A percentile compares a stretch with the other conserved stretches of the same genome.
Evolutionary conservation across 2,329 filamentous ascomycete genomes (phyloP).

Genomic region (Epichloe bromicola): DNA sequence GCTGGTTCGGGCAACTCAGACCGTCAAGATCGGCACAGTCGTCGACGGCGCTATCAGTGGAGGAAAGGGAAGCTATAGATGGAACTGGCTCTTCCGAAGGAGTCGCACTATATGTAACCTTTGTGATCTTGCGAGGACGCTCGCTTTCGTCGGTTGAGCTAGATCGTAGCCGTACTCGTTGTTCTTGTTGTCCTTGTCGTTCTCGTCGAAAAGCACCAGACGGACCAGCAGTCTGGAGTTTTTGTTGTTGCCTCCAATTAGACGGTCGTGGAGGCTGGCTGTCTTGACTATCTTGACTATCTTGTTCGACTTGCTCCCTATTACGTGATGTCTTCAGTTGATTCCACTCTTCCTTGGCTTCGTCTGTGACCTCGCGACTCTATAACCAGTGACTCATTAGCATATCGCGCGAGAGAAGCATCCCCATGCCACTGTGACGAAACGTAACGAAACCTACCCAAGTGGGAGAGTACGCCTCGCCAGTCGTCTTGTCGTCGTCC

Average conservation of each 20-base stretch:
- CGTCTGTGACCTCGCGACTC: conserved; percentile 18
- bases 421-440: not conserved
- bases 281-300: conserved; percentile 9
- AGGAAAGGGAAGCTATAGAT: conserved; percentile 17
- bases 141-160: conserved; percentile 8
- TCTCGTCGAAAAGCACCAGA: not conserved
- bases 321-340: conserved; percentile 9
- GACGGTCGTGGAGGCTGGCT: conserved; percentile 16
- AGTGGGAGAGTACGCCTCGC: conserved; percentile 19
- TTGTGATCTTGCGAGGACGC: conserved; percentile 12
- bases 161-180: not conserved
- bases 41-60: conserved; percentile 9
- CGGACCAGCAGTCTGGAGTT: not conserved
- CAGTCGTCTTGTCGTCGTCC: conserved; percentile 20
- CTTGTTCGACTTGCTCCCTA: not conserved
- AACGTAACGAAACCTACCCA: conserved; percentile 18
- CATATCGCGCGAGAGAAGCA: not conserved
- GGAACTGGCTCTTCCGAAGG: conserved; percentile 18
- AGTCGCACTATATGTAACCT: conserved; percentile 11
- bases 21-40: conserved; percentile 8
- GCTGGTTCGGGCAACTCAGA: not conserved
- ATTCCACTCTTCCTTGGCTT: conserved; percentile 22
- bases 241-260: conserved; percentile 14
- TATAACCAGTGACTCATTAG: conserved; percentile 11
- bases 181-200: not conserved